Conservation (phyloP, 805 yeast genomes). For the Starmerella tilneyi region DNA sequence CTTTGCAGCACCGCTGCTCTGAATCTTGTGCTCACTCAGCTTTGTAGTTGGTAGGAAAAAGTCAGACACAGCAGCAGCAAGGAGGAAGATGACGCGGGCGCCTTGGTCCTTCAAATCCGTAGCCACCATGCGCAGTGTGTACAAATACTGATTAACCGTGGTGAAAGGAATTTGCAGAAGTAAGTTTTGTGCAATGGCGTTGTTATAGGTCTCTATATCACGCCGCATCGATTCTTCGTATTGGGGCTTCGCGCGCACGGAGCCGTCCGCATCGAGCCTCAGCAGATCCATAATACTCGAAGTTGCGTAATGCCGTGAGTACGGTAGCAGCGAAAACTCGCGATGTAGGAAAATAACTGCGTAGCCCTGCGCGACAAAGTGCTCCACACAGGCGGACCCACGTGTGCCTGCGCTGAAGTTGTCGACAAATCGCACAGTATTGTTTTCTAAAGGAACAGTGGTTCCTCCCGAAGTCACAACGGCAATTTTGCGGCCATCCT, state of each 20-base stretch:
- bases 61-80: constrained; percentile 97
- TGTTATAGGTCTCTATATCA: constrained; percentile 40
- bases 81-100: constrained; percentile 56
- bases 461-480: constrained; percentile 95
- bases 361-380: constrained; percentile 72
- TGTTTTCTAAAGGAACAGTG: constrained; percentile 92
- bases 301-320: constrained; percentile 76
- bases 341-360: constrained; percentile 89
- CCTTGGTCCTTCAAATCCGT: constrained; percentile 42
- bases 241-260: constrained; percentile 50
- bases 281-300: constrained; percentile 79
- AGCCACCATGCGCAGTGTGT: constrained; percentile 64
- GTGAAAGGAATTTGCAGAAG: constrained; percentile 78
- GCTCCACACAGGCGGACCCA: constrained; percentile 93
- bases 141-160: constrained; percentile 86
- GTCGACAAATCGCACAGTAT: constrained; percentile 92
- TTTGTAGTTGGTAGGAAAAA: constrained; percentile 81
- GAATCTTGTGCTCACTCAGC: constrained; percentile 90
- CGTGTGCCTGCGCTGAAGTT: constrained; percentile 96
- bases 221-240: constrained; percentile 52
- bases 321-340: constrained; percentile 84
- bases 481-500: constrained; percentile 43
- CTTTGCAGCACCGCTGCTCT: constrained; percentile 58
- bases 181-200: constrained; percentile 42
- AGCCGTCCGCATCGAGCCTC: constrained; percentile 39